A percentile compares a stretch with the other conserved stretches of the same genome.
Evolutionary conservation across 2,329 filamentous ascomycete species (phyloP).

Genomic region (Eutypella sp.): DNA sequence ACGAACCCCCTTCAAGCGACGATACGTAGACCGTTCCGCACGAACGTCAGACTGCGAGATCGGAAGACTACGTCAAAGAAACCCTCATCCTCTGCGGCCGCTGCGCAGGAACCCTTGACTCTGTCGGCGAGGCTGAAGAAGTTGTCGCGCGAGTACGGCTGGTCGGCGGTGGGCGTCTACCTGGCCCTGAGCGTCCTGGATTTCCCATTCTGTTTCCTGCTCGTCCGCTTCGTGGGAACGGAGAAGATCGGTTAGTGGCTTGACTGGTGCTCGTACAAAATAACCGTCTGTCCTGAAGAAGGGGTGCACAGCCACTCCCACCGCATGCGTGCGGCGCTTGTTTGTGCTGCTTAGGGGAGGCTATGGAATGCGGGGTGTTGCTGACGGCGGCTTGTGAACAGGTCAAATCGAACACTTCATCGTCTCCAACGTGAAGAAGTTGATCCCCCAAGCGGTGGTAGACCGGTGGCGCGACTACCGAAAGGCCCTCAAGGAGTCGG

Average conservation of each 20-base stretch:
- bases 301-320: no score
- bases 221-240: slow-evolving; percentile 76
- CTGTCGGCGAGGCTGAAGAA: slow-evolving; percentile 72
- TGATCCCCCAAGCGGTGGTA: slow-evolving; percentile 58
- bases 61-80: slow-evolving; percentile 17
- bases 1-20: slow-evolving; percentile 12
- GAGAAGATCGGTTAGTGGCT: slow-evolving; percentile 71
- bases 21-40: slow-evolving; percentile 22
- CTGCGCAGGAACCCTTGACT: slow-evolving; percentile 30
- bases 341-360: no score
- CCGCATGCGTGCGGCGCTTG: no score
- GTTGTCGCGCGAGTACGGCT: slow-evolving; percentile 88
- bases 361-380: neutral
- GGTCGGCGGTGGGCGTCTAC: slow-evolving; percentile 90
- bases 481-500: slow-evolving; percentile 40
- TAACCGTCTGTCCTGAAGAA: no score
- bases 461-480: slow-evolving; percentile 47
- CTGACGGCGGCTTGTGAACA: slow-evolving; percentile 30
- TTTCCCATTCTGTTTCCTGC: slow-evolving; percentile 91
- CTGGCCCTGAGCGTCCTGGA: slow-evolving; percentile 76
- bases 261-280: neutral
- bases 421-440: slow-evolving; percentile 51
- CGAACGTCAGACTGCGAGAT: slow-evolving; percentile 18
- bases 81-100: no score
- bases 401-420: slow-evolving; percentile 63